Conservation (phyloP, 192 early-diverging fungal species). For the Backusella circina region DNA sequence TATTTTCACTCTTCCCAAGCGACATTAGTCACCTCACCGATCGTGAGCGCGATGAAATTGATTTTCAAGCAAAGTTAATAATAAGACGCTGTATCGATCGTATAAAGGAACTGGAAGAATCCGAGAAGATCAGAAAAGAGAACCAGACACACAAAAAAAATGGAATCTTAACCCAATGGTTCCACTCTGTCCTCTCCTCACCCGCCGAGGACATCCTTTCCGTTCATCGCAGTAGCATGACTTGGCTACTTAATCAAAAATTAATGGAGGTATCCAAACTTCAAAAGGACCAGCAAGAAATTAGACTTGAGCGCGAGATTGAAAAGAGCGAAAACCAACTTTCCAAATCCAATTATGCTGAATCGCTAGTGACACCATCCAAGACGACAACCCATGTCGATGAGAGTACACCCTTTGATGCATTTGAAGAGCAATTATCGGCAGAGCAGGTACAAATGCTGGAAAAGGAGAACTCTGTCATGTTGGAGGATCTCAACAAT, state of each 20-base stretch:
- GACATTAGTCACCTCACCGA: conserved; percentile 44
- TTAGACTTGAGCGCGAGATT: conserved; percentile 59
- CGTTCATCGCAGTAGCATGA: conserved; percentile 64
- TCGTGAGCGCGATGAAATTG: conserved; percentile 65
- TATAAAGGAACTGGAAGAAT: conserved; percentile 53
- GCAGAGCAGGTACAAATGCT: conserved; percentile 60
- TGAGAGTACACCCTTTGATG: conserved; percentile 20
- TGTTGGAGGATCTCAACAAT: conserved; percentile 68
- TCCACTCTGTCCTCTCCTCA: conserved; percentile 31
- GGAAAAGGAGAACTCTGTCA: conserved; percentile 62
- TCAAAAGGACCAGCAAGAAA: conserved; percentile 71
- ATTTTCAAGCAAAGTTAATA: conserved; percentile 55
- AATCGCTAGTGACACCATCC: neutral
- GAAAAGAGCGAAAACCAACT: conserved; percentile 57
- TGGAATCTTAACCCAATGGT: conserved; percentile 36
- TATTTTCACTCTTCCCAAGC: conserved; percentile 21
- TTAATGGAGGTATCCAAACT: conserved; percentile 61
- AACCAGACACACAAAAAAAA: conserved; percentile 6
- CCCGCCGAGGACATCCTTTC: conserved; percentile 50
- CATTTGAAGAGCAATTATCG: conserved; percentile 43
- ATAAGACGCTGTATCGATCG: conserved; percentile 53
- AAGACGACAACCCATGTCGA: neutral
- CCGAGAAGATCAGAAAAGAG: conserved; percentile 40
- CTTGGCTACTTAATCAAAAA: conserved; percentile 63
- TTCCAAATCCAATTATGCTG: conserved; percentile 10